phyloP scores from a whole-genome alignment of 192 early-diverging fungal genomes.

The Haplosporangium gracile region DNA sequence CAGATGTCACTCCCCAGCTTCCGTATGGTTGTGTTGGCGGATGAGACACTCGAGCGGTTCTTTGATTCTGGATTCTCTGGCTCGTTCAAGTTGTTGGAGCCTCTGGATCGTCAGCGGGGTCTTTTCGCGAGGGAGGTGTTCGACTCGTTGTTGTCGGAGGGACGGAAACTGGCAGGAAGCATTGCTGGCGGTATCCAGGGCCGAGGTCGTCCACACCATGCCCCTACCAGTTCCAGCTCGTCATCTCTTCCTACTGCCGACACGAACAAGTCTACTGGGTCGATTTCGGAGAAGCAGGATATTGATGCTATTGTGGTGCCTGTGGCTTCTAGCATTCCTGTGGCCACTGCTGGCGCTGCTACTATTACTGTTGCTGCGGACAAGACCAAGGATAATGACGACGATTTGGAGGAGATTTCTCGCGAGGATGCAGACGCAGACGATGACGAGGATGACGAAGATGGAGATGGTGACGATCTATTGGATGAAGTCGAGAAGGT shows the following conservation, averaged over 20 bases:
- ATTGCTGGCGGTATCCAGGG: constrained; percentile 49
- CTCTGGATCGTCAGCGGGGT: constrained; percentile 63
- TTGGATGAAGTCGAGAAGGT: constrained; percentile 64
- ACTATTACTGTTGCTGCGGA: background rate
- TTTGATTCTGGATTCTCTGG: constrained; percentile 78
- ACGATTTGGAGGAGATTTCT: background rate
- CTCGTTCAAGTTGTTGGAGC: constrained; percentile 74
- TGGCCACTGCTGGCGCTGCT: background rate
- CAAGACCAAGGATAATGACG: constrained; percentile 22
- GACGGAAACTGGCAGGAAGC: constrained; percentile 62
- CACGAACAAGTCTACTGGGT: background rate
- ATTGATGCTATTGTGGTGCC: background rate
- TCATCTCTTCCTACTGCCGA: background rate
- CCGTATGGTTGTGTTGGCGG: constrained; percentile 86
- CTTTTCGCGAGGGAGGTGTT: constrained; percentile 69
- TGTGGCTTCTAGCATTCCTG: background rate
- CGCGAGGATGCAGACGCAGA: background rate
- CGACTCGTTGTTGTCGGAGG: constrained; percentile 67
- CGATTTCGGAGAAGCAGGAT: constrained; percentile 2
- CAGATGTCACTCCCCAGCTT: constrained; percentile 62
- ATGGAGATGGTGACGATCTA: constrained; percentile 46
- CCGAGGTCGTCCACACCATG: constrained; percentile 6
- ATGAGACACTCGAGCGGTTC: constrained; percentile 87
- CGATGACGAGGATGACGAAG: constrained; percentile 25
- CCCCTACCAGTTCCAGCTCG: constrained; percentile 9